phyloP scores from a whole-genome alignment of 257 asterid species.

The Primulina eburnea region DNA sequence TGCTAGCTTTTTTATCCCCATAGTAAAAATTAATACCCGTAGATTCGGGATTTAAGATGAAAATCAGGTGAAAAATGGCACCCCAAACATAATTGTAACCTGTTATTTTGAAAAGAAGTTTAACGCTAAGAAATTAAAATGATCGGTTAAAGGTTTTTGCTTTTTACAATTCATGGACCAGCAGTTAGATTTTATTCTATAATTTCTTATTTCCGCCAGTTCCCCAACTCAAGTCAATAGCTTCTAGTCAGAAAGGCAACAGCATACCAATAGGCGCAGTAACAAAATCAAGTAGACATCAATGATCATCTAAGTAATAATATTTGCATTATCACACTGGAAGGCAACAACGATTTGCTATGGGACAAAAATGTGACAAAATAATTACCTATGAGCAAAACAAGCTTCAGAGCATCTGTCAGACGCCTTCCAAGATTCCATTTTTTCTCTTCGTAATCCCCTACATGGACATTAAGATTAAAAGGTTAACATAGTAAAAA shows the following conservation, averaged over 20 bases:
- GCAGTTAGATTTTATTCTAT: background rate
- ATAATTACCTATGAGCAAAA: constrained; percentile 71
- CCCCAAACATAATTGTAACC: background rate
- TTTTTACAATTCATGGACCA: background rate
- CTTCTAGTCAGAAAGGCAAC: background rate
- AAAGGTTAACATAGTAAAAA: constrained; percentile 7
- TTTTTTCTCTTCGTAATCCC: constrained; percentile 46
- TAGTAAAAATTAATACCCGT: background rate
- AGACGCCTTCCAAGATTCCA: constrained; percentile 59
- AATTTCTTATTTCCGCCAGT: background rate
- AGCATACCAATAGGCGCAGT: background rate
- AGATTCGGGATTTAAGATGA: background rate
- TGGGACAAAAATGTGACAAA: constrained; percentile 10
- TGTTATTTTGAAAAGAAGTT: background rate
- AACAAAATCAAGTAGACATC: background rate
- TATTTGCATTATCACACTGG: constrained; percentile 6
- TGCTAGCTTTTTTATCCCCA: background rate
- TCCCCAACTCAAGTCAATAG: background rate
- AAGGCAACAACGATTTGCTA: background rate
- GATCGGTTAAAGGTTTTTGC: background rate
- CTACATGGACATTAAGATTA: constrained; percentile 38
- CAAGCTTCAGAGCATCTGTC: constrained; percentile 88
- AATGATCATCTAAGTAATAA: background rate
- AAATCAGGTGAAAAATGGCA: background rate
- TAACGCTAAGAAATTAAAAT: background rate